Conservation (phyloP, 1,284 basidiomycete genomes). For the Neotropicomus parvogracilis region DNA sequence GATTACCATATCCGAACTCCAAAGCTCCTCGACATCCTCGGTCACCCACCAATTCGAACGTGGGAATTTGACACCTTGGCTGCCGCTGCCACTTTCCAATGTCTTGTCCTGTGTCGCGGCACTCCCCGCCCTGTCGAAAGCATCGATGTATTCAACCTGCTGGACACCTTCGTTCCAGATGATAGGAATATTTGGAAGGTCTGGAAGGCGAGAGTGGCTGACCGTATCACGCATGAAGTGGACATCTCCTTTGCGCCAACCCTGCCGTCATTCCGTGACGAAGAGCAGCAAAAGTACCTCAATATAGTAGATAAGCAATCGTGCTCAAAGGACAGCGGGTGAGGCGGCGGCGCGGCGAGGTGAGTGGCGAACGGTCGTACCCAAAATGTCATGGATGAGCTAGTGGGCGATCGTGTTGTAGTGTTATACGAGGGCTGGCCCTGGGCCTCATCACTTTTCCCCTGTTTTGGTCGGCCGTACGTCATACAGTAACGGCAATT, state of each 20-base stretch:
- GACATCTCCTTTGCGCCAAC: conserved; percentile 6
- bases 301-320: too few species aligned
- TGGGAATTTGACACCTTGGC: conserved; percentile 6
- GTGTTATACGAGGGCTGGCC: too few species aligned
- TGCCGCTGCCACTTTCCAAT: conserved; percentile 6
- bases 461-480: too few species aligned
- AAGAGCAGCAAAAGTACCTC: not conserved
- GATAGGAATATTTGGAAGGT: conserved; percentile 7
- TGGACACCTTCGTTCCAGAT: conserved; percentile 8
- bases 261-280: conserved; percentile 4
- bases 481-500: too few species aligned
- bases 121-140: not conserved
- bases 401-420: too few species aligned
- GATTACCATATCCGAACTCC: not conserved
- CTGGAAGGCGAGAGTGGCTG: conserved; percentile 8
- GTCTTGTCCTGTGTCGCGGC: conserved; percentile 4
- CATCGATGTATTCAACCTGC: conserved; percentile 3
- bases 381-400: too few species aligned
- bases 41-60: conserved; percentile 3
- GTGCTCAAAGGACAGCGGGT: too few species aligned
- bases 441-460: too few species aligned
- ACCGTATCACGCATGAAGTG: conserved; percentile 6
- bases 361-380: too few species aligned
- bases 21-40: conserved; percentile 6
- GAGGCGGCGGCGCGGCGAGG: too few species aligned